phyloP scores from a whole-genome alignment of 805 yeast species.

The Lipomyces anomalus region DNA sequence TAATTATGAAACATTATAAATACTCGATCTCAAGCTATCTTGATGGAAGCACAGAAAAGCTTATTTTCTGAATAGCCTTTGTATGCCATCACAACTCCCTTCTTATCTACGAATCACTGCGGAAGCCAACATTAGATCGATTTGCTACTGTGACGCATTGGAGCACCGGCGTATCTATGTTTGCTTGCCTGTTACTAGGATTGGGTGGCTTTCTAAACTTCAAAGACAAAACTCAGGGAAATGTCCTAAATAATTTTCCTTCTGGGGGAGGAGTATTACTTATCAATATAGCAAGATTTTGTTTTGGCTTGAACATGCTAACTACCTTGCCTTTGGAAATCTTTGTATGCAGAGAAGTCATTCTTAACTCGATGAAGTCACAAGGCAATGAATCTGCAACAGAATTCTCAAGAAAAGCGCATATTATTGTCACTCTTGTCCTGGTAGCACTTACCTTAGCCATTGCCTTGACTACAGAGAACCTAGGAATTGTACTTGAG shows the following conservation, averaged over 20 bases:
- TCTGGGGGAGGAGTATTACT: conserved; percentile 33
- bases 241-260: conserved; percentile 80
- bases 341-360: conserved; percentile 82
- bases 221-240: conserved; percentile 76
- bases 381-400: conserved; percentile 24
- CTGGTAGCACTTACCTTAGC: conserved; percentile 66
- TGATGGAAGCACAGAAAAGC: neutral
- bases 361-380: conserved; percentile 53
- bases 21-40: neutral
- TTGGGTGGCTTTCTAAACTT: conserved; percentile 71
- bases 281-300: conserved; percentile 80
- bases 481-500: conserved; percentile 82
- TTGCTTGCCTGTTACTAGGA: conserved; percentile 73
- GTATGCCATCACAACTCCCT: conserved; percentile 95
- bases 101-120: conserved; percentile 78
- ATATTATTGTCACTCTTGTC: conserved; percentile 57
- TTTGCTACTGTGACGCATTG: conserved; percentile 76
- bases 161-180: conserved; percentile 74
- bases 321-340: conserved; percentile 89
- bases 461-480: conserved; percentile 71
- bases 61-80: no score
- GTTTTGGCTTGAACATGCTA: conserved; percentile 88
- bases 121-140: conserved; percentile 66
- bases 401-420: conserved; percentile 30
- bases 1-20: conserved; percentile 1